Evolutionary conservation across 495 filamentous ascomycete genomes (phyloP).

Genomic region (Talaromyces wortmannii): DNA sequence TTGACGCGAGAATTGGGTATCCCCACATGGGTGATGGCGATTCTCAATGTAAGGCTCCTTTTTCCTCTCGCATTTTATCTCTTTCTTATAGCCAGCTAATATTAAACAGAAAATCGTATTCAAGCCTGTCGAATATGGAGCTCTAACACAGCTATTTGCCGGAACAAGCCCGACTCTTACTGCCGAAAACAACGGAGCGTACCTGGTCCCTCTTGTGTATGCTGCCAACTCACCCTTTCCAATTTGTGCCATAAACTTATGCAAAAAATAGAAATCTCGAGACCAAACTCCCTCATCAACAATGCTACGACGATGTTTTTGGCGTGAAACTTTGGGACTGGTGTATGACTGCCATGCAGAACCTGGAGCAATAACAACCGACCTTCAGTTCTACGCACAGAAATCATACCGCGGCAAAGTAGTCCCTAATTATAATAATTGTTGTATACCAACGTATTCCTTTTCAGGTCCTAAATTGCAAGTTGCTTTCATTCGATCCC

Average conservation of each 20-base stretch:
- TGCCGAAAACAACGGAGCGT: neutral
- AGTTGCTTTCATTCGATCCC: too few relatives aligned
- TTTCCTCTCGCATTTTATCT: neutral
- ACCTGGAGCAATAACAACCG: neutral
- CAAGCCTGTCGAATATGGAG: neutral
- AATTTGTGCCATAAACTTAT: neutral
- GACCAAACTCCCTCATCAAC: neutral
- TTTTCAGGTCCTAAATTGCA: too few relatives aligned
- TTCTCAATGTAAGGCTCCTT: neutral
- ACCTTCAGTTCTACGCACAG: too few relatives aligned
- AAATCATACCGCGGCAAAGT: too few relatives aligned
- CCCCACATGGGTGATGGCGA: neutral
- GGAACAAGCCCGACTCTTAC: conserved; percentile 16
- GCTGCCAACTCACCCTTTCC: neutral
- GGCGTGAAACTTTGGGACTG: neutral
- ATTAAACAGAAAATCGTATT: neutral
- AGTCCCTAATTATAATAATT: too few relatives aligned
- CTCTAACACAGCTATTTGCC: conserved; percentile 22
- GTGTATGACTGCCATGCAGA: neutral
- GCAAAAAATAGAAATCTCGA: neutral
- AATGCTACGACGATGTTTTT: neutral
- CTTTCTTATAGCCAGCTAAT: too few relatives aligned
- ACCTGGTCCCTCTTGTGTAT: neutral
- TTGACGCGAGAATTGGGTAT: neutral
- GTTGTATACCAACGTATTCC: too few relatives aligned